Percentiles rank a stretch among this genome's conserved stretches.
phyloP scores from a whole-genome alignment of 257 asterid genomes.

The Datura wrightii region DNA sequence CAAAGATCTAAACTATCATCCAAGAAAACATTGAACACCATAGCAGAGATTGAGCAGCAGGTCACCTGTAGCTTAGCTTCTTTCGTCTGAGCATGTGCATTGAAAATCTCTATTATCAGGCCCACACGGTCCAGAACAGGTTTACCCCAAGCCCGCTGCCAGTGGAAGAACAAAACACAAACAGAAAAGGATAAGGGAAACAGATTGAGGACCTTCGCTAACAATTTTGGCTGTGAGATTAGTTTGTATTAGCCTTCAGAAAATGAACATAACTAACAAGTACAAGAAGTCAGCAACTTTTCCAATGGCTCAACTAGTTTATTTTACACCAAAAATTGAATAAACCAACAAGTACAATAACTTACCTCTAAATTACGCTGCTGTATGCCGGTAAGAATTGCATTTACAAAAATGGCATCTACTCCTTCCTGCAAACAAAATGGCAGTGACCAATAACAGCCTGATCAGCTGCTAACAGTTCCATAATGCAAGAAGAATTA shows the following conservation, averaged over 20 bases:
- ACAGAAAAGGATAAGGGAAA: background rate
- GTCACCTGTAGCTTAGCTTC: constrained; percentile 92
- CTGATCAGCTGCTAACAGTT: constrained; percentile 22
- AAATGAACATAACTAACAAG: constrained; percentile 4
- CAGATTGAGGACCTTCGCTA: background rate
- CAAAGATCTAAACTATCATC: background rate
- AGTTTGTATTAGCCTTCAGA: background rate
- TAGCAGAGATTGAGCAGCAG: constrained; percentile 33
- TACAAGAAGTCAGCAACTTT: background rate
- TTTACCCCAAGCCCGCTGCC: constrained; percentile 77
- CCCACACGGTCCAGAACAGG: constrained; percentile 96
- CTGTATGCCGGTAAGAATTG: constrained; percentile 80
- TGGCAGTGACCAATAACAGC: background rate
- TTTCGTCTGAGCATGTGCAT: constrained; percentile 99
- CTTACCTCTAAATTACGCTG: constrained; percentile 92
- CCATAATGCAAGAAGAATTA: constrained; percentile 9
- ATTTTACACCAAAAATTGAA: constrained; percentile 5
- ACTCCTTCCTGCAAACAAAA: constrained; percentile 59
- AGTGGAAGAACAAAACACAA: background rate
- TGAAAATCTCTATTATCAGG: constrained; percentile 90
- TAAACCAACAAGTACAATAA: constrained; percentile 27
- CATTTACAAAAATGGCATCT: constrained; percentile 92
- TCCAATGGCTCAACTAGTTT: constrained; percentile 19
- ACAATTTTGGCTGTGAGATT: constrained; percentile 18
- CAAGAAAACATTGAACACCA: background rate